A percentile compares a stretch with the other conserved stretches of the same genome.
Evolutionary conservation across 1,139 yeast species (phyloP).

Genomic region (Pichia sp.): DNA sequence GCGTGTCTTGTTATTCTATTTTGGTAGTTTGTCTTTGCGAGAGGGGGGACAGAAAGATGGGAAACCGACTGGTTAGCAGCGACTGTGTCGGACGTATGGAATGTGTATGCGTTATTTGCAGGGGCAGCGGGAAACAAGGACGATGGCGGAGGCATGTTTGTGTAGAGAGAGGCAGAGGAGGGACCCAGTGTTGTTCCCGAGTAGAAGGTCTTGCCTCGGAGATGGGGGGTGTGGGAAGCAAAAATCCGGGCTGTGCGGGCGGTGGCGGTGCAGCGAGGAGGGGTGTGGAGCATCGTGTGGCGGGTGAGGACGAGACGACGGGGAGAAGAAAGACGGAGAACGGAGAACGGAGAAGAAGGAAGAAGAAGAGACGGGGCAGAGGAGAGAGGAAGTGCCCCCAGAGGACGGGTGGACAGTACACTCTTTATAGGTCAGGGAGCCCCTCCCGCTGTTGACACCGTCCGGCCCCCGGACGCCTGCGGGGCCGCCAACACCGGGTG

Average conservation of each 20-base stretch:
- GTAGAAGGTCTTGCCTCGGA: slow-evolving; percentile 5
- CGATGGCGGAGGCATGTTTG: background rate
- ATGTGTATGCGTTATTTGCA: too few species aligned
- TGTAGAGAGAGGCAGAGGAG: background rate
- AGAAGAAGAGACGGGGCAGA: too few species aligned
- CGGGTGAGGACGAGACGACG: background rate
- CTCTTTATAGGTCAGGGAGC: slow-evolving; percentile 1
- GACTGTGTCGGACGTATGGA: too few species aligned
- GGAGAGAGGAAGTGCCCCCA: too few species aligned
- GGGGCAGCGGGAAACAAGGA: too few species aligned
- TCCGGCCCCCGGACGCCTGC: too few species aligned
- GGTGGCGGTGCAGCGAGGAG: slow-evolving; percentile 10
- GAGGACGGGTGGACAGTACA: too few species aligned
- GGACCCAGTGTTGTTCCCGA: background rate
- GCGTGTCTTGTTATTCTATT: slow-evolving; percentile 22
- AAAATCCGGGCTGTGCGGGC: too few species aligned
- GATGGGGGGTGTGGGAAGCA: background rate
- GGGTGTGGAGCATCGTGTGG: background rate
- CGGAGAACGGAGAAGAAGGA: background rate
- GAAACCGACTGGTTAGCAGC: background rate
- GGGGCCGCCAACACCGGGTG: background rate
- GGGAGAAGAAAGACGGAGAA: background rate
- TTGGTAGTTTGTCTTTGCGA: slow-evolving; percentile 17
- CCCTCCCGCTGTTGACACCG: slow-evolving; percentile 8
- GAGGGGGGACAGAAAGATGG: slow-evolving; percentile 8